These are phyloP conservation scores for Lactarius pseudohatsudake DNA, from an alignment of 768 basidiomycete species.

Conservation along the genomic window DNA sequence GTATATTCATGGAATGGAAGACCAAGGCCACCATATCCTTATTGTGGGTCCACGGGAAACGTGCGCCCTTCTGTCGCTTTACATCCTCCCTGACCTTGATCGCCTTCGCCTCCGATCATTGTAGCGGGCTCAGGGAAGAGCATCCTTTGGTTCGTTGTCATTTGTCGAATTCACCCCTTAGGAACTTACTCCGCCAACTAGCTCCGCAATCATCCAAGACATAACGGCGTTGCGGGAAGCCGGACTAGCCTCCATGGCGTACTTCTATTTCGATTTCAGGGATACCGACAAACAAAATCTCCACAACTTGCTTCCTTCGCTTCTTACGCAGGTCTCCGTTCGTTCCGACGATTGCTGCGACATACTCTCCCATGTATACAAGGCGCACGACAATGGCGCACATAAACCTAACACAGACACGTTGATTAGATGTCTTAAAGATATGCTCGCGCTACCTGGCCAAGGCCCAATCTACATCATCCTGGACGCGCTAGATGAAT, in stretches of 20 bases:
- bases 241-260: background rate
- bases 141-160: background rate
- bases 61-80: background rate
- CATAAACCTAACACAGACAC: no score
- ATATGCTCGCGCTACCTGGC: background rate
- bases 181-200: background rate
- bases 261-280: background rate
- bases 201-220: slow-evolving; percentile 1
- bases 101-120: background rate
- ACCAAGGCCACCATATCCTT: background rate
- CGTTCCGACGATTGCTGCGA: background rate
- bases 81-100: background rate
- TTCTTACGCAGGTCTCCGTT: background rate
- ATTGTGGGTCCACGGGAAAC: slow-evolving; percentile 8
- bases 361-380: background rate
- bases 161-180: background rate
- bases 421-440: background rate
- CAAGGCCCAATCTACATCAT: background rate
- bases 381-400: background rate
- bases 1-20: background rate
- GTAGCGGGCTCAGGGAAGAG: background rate
- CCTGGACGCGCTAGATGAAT: slow-evolving; percentile 10
- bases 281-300: background rate
- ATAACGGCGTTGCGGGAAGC: background rate
- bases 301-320: background rate